Evolutionary conservation across 1,139 yeast genomes (phyloP).

Genomic region (Wickerhamiella infanticola): DNA sequence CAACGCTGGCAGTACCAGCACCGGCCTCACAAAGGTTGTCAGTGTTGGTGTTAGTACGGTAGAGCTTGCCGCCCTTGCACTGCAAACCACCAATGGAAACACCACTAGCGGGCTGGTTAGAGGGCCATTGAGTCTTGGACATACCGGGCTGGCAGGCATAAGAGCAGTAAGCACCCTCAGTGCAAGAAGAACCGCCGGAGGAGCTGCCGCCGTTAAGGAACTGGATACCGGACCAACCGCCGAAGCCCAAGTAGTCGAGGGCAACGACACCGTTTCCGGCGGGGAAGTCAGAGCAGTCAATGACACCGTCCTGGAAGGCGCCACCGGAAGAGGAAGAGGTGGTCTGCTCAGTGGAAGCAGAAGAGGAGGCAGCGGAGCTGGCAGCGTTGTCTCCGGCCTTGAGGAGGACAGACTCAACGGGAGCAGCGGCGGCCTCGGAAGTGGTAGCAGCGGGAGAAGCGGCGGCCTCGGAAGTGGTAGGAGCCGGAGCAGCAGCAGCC

Average conservation of each 20-base stretch:
- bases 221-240: slow-evolving; percentile 87
- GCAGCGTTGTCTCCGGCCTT: slow-evolving; percentile 23
- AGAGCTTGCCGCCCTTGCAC: slow-evolving; percentile 64
- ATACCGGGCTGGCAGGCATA: slow-evolving; percentile 93
- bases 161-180: slow-evolving; percentile 86
- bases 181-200: slow-evolving; percentile 50
- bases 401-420: slow-evolving; percentile 13
- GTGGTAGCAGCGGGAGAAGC: slow-evolving; percentile 14
- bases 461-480: slow-evolving; percentile 13
- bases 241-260: slow-evolving; percentile 63
- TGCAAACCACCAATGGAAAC: slow-evolving; percentile 80
- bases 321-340: slow-evolving; percentile 32
- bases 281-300: slow-evolving; percentile 69
- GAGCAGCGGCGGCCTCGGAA: slow-evolving; percentile 15
- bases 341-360: slow-evolving; percentile 32
- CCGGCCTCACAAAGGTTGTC: slow-evolving; percentile 80
- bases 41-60: slow-evolving; percentile 52
- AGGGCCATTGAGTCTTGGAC: slow-evolving; percentile 97
- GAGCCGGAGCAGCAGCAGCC: slow-evolving; percentile 9
- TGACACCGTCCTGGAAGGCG: slow-evolving; percentile 64
- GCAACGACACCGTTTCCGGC: slow-evolving; percentile 81
- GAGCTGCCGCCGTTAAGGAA: slow-evolving; percentile 31
- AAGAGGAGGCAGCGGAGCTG: slow-evolving; percentile 16
- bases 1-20: slow-evolving; percentile 48
- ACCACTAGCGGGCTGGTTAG: slow-evolving; percentile 68